phyloP scores from a whole-genome alignment of 495 filamentous ascomycete species.

The Penicillium bialowiezense region DNA sequence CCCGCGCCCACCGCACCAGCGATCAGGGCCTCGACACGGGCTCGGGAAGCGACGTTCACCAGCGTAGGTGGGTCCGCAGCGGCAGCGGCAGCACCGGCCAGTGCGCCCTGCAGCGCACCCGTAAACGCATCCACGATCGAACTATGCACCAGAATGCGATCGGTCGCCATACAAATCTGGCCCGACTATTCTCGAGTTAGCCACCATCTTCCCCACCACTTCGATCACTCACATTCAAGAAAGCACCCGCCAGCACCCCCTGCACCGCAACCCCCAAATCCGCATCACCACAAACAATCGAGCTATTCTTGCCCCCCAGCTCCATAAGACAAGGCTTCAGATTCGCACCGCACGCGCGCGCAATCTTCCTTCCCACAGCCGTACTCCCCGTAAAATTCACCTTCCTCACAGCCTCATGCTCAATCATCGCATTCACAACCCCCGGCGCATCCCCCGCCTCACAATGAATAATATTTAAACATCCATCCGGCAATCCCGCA shows the following conservation, averaged over 20 bases:
- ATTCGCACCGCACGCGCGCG: constrained; percentile 47
- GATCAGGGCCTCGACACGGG: constrained; percentile 63
- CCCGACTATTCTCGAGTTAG: constrained; percentile 50
- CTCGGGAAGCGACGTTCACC: constrained; percentile 56
- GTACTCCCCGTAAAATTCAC: constrained; percentile 62
- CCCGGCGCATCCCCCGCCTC: constrained; percentile 50
- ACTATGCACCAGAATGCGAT: constrained; percentile 77
- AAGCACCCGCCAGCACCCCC: constrained; percentile 47
- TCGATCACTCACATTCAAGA: constrained; percentile 40
- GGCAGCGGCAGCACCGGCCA: constrained; percentile 40
- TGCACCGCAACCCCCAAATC: constrained; percentile 51
- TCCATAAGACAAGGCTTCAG: constrained; percentile 63
- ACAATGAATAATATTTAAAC: constrained; percentile 52
- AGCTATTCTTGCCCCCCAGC: constrained; percentile 58
- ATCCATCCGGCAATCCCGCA: constrained; percentile 64
- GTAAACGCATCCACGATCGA: constrained; percentile 60
- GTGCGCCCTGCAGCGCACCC: constrained; percentile 38
- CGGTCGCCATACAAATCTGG: constrained; percentile 89
- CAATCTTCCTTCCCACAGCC: constrained; percentile 54
- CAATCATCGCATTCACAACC: constrained; percentile 55
- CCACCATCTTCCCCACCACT: no score
- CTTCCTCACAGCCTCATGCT: constrained; percentile 55
- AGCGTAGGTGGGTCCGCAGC: constrained; percentile 53
- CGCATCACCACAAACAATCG: constrained; percentile 57
- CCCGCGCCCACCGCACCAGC: constrained; percentile 61